Base-by-base conservation (phyloP, 129 eudicot species). In the Flaveria sonorensis region DNA sequence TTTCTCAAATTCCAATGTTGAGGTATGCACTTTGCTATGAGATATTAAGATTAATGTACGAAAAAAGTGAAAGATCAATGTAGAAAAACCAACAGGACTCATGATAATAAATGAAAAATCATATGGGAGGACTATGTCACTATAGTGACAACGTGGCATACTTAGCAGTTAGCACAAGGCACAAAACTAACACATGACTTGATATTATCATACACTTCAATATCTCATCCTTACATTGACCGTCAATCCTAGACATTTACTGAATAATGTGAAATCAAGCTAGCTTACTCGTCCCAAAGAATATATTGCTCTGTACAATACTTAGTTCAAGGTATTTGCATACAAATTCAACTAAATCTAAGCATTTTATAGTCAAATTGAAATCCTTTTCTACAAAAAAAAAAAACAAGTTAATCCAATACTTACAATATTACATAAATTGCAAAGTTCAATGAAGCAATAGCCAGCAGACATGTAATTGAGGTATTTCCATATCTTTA, bases 1-100 rank as follows among this genome's bases (percentile, higher is more conserved):
- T 23, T 53, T 30, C 50, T 57, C 76, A 26, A 85, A 86, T 50
- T 84, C 72, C 46, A 83, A 71, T 66, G 73, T 60, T 28, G 92
- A 84, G 97, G 97, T 86, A 76, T 59, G 78, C 23, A 6, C 20
- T n/a, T n/a, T n/a, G n/a, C n/a, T 66, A 7, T 67, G 50, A 78
- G 15, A 72, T 76, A 62, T 21, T 26, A 51, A 57, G 26, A 52
- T 48, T 21, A 63, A 63, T 63, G 69, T 63, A 30, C 21, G 7
- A 63, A 63, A 63, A 30, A 20, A n/a, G 42, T 73, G 47, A 28
- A 43, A 62, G 60, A 62, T 28, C 30, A 66, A 32, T 67, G 65
- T 65, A 55, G n/a, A 46, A 47, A 48, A 64, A 30, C 59, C 59
- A 76, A 30, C 79, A 63, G 36, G 36, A 50, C 23, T 46, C 5